A percentile compares a stretch with the other conserved stretches of the same genome.
These are phyloP conservation scores for Aspergillus sp. DNA, from an alignment of 2,329 filamentous ascomycete species.

Conservation along the genomic window DNA sequence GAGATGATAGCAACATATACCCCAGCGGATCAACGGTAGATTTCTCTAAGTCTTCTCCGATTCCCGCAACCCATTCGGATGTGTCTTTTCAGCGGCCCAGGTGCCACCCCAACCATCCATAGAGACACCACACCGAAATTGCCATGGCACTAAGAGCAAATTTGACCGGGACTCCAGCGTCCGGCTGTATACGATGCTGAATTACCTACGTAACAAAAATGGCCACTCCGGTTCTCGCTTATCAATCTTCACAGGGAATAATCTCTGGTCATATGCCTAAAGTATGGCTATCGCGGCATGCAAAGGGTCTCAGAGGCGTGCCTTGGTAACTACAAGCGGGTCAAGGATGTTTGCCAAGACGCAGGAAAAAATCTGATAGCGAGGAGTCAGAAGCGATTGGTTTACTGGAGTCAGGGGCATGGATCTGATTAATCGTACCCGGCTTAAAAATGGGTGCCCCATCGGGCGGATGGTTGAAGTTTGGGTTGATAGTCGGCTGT, in stretches of 20 bases:
- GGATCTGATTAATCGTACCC: neutral
- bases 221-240: neutral
- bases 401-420: neutral
- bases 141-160: neutral
- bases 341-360: neutral
- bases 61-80: neutral
- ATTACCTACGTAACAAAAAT: neutral
- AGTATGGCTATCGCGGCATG: neutral
- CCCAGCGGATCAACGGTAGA: neutral
- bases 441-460: neutral
- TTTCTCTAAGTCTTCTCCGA: neutral
- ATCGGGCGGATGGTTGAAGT: neutral
- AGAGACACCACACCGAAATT: neutral
- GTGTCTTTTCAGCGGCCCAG: neutral
- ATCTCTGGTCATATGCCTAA: neutral
- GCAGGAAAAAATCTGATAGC: neutral
- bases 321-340: neutral
- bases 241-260: neutral
- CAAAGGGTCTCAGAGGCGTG: neutral
- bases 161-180: neutral
- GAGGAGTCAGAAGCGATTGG: neutral
- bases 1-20: neutral
- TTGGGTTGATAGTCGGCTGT: too few relatives aligned
- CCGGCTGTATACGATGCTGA: neutral
- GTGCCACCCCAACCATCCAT: neutral